A percentile compares a stretch with the other conserved stretches of the same genome.
phyloP scores from a whole-genome alignment of 2,329 filamentous ascomycete genomes.

The Penicillium glabrum region DNA sequence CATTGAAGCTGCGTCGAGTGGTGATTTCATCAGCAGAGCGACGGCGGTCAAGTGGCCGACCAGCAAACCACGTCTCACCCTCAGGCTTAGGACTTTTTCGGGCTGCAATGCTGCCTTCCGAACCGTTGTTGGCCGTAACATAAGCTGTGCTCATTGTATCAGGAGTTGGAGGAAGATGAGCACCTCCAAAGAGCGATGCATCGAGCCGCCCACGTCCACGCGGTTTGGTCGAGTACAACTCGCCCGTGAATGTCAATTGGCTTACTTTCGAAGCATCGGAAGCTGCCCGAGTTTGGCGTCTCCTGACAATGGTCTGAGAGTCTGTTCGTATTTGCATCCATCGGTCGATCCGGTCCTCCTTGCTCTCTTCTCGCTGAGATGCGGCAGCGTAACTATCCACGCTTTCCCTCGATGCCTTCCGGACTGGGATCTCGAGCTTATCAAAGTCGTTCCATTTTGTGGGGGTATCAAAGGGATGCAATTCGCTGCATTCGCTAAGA shows the following conservation, averaged over 20 bases:
- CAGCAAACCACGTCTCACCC: conserved; percentile 23
- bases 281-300: conserved; percentile 16
- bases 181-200: conserved; percentile 32
- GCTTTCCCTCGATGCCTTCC: conserved; percentile 15
- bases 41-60: conserved; percentile 26
- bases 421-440: conserved; percentile 30
- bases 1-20: conserved; percentile 30
- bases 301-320: conserved; percentile 17
- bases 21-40: conserved; percentile 37
- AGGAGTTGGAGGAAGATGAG: conserved; percentile 41
- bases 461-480: conserved; percentile 33
- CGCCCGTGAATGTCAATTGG: conserved; percentile 22
- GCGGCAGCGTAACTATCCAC: conserved; percentile 18
- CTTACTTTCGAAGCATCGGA: conserved; percentile 23
- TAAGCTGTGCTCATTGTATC: conserved; percentile 46
- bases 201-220: conserved; percentile 31
- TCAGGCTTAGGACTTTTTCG: conserved; percentile 23
- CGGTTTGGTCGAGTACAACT: conserved; percentile 24
- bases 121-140: conserved; percentile 30
- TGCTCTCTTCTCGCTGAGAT: conserved; percentile 16
- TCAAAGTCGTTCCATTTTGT: conserved; percentile 23
- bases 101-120: conserved; percentile 35
- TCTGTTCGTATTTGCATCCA: conserved; percentile 32
- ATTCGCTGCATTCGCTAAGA: conserved; percentile 47
- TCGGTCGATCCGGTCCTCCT: conserved; percentile 28